A percentile compares a stretch with the other conserved stretches of the same genome.
Evolutionary conservation across 805 yeast genomes (phyloP).

Genomic region (Schizosaccharomyces lindneri): DNA sequence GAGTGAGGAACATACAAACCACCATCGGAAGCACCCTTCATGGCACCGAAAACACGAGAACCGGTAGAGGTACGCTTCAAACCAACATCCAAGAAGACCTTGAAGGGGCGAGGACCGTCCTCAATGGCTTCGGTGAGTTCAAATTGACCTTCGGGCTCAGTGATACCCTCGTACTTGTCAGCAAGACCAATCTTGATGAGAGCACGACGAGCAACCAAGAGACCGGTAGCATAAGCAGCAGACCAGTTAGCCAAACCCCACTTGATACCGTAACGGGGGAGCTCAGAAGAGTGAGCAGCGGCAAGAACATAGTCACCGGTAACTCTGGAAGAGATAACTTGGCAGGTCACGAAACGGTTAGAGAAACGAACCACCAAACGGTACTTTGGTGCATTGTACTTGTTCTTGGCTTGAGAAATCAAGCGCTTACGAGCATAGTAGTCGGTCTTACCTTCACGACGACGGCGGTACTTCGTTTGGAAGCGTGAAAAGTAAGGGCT

Average conservation of each 20-base stretch:
- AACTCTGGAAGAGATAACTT: constrained; percentile 86
- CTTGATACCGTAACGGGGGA: constrained; percentile 88
- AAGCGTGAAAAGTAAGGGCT: constrained; percentile 95
- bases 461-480: constrained; percentile 99
- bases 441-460: constrained; percentile 99
- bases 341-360: constrained; percentile 97
- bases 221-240: constrained; percentile 98
- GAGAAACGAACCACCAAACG: constrained; percentile 98
- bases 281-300: constrained; percentile 97
- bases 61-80: constrained; percentile 99
- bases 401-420: constrained; percentile 98
- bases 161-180: constrained; percentile 95
- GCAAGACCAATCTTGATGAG: constrained; percentile 92
- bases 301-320: constrained; percentile 89
- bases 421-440: constrained; percentile 99
- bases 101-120: constrained; percentile 98
- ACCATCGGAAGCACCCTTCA: constrained; percentile 99
- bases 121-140: constrained; percentile 96
- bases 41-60: constrained; percentile 97
- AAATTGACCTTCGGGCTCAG: constrained; percentile 98
- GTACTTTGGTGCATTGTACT: constrained; percentile 98
- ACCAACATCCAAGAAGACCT: constrained; percentile 97
- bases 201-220: constrained; percentile 96
- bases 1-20: constrained; percentile 98
- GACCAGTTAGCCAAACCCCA: constrained; percentile 99